phyloP scores from a whole-genome alignment of 2,329 filamentous ascomycete genomes.

The Colletotrichum sp. region DNA sequence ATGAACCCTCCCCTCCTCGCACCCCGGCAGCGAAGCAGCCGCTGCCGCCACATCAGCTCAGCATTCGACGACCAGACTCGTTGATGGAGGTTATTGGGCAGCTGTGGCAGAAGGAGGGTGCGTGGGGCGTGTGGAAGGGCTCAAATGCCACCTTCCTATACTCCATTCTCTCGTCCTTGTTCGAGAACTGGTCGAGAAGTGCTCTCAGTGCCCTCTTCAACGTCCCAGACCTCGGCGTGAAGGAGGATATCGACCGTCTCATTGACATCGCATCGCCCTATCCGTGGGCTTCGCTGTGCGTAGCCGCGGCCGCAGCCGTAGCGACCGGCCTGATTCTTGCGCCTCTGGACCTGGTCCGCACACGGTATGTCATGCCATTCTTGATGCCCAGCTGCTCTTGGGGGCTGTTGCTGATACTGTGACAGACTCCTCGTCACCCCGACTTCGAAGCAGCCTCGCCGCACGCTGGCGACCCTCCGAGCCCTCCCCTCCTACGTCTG shows the following conservation, averaged over 20 bases:
- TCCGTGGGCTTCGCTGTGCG: slow-evolving; percentile 79
- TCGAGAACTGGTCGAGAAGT: slow-evolving; percentile 92
- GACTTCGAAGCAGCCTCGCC: slow-evolving; percentile 74
- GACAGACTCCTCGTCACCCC: slow-evolving; percentile 81
- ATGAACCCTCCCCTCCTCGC: slow-evolving; percentile 34
- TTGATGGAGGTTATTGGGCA: slow-evolving; percentile 86
- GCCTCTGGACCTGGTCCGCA: slow-evolving; percentile 89
- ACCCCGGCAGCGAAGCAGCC: slow-evolving; percentile 38
- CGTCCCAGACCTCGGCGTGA: slow-evolving; percentile 81
- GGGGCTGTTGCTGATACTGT: slow-evolving; percentile 31
- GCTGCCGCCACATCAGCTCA: slow-evolving; percentile 64
- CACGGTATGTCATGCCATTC: slow-evolving; percentile 54
- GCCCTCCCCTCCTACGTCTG: slow-evolving; percentile 80
- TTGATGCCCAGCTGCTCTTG: not conserved
- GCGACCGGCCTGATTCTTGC: slow-evolving; percentile 82
- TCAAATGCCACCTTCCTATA: slow-evolving; percentile 94
- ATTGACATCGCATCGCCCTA: slow-evolving; percentile 77
- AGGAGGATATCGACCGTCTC: slow-evolving; percentile 78
- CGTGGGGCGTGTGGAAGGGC: slow-evolving; percentile 93
- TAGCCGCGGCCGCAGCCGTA: slow-evolving; percentile 68
- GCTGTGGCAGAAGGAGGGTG: slow-evolving; percentile 87
- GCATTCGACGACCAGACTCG: slow-evolving; percentile 77
- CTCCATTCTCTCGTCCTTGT: slow-evolving; percentile 80
- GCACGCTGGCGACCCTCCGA: slow-evolving; percentile 78
- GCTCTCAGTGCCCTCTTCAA: slow-evolving; percentile 90